A percentile compares a stretch with the other conserved stretches of the same genome.
Evolutionary conservation across 2,329 filamentous ascomycete species (phyloP).

Genomic region (Thielaviopsis euricoi): DNA sequence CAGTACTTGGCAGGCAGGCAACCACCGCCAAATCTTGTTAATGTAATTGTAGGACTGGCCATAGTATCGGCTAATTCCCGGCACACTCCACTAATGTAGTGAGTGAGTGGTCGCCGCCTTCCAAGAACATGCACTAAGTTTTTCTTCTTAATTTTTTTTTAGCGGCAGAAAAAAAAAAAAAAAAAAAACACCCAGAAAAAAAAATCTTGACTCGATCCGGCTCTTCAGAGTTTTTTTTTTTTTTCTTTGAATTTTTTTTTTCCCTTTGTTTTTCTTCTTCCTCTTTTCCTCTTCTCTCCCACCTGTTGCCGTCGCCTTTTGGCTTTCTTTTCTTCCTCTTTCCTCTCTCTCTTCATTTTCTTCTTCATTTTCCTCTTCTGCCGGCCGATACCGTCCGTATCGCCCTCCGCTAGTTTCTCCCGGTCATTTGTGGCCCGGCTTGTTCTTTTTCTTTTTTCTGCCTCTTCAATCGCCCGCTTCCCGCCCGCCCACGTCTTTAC

Average conservation of each 20-base stretch:
- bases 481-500: no score
- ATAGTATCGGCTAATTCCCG: neutral
- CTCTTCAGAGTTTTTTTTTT: neutral
- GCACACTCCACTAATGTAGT: neutral
- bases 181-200: neutral
- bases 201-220: neutral
- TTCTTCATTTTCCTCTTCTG: neutral
- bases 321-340: neutral
- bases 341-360: neutral
- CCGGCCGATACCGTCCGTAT: neutral
- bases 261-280: neutral
- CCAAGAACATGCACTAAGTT: neutral
- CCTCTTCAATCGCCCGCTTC: no score
- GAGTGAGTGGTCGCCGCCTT: neutral
- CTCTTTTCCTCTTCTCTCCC: neutral
- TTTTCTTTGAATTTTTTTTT: neutral
- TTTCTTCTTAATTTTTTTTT: neutral
- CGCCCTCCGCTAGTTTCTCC: neutral
- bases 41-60: neutral
- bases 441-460: neutral
- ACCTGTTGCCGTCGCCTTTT: no score
- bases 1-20: neutral
- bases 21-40: neutral
- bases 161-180: neutral
- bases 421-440: neutral